Percentiles rank a stretch among this genome's conserved stretches.
Conservation (phyloP, 1,139 yeast species). For the Ogataea hybrid region DNA sequence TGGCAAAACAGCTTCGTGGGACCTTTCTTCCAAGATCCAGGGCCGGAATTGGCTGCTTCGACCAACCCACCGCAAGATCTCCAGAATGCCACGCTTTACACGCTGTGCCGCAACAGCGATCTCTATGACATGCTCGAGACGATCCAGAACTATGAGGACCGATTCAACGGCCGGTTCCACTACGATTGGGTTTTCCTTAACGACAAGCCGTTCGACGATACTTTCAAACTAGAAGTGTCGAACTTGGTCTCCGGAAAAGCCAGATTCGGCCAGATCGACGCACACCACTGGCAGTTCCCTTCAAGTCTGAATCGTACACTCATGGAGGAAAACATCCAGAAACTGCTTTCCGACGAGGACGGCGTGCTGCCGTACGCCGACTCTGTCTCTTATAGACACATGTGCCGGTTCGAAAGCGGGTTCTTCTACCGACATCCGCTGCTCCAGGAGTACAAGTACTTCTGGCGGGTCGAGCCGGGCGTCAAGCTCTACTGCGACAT, state of each 20-base stretch:
- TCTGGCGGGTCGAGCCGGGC: conserved; percentile 65
- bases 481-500: conserved; percentile 54
- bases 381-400: conserved; percentile 64
- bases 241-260: conserved; percentile 57
- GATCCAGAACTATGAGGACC: conserved; percentile 51
- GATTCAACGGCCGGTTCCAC: conserved; percentile 51
- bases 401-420: conserved; percentile 76
- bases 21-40: not conserved
- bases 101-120: conserved; percentile 60
- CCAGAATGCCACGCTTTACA: conserved; percentile 52
- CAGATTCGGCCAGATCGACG: conserved; percentile 60
- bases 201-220: conserved; percentile 52
- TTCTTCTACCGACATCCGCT: conserved; percentile 57
- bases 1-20: not conserved
- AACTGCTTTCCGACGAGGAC: conserved; percentile 36
- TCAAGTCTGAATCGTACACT: conserved; percentile 52
- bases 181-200: conserved; percentile 67
- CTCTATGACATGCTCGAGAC: conserved; percentile 47
- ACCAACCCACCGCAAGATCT: not conserved
- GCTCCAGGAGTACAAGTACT: conserved; percentile 40
- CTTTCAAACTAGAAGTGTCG: conserved; percentile 42
- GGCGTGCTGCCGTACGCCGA: conserved; percentile 40
- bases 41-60: too few species aligned
- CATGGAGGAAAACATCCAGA: conserved; percentile 48
- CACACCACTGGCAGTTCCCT: conserved; percentile 71